Conservation (phyloP, 148 eudicot genomes). For the Selenicereus undatus region DNA sequence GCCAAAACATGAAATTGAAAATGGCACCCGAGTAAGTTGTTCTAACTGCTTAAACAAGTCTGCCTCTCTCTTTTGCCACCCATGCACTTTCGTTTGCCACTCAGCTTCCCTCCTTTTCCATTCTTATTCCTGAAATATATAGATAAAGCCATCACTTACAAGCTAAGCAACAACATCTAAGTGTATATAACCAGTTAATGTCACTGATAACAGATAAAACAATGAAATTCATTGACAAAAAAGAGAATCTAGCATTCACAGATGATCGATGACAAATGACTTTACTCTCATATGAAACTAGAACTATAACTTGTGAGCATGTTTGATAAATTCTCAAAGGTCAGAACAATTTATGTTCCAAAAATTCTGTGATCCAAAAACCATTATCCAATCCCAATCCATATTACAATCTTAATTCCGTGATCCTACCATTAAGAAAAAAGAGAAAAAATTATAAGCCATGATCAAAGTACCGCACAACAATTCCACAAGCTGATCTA, state of each 20-base stretch:
- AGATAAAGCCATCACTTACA: constrained; percentile 1
- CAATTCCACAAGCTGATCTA: too few species aligned
- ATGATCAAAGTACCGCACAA: too few species aligned
- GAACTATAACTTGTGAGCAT: neutral
- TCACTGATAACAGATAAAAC: neutral
- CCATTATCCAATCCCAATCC: too few species aligned
- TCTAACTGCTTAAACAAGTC: constrained; percentile 41
- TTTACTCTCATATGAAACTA: neutral
- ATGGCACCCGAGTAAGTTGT: constrained; percentile 45
- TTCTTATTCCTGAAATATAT: constrained; percentile 43
- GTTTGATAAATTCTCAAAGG: neutral
- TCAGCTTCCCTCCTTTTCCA: constrained; percentile 55
- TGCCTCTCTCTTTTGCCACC: constrained; percentile 57
- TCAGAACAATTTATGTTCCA: neutral
- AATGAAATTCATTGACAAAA: neutral
- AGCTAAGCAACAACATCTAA: neutral
- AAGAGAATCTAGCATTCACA: neutral
- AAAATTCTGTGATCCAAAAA: too few species aligned
- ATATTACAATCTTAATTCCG: too few species aligned
- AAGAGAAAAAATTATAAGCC: too few species aligned
- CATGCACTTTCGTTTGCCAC: constrained; percentile 33
- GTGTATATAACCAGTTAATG: neutral
- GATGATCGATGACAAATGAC: neutral
- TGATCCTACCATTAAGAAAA: too few species aligned
- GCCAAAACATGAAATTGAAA: neutral